A percentile compares a stretch with the other conserved stretches of the same genome.
Evolutionary conservation across 306 rosid species (phyloP).

Genomic region (Vigna radiata): DNA sequence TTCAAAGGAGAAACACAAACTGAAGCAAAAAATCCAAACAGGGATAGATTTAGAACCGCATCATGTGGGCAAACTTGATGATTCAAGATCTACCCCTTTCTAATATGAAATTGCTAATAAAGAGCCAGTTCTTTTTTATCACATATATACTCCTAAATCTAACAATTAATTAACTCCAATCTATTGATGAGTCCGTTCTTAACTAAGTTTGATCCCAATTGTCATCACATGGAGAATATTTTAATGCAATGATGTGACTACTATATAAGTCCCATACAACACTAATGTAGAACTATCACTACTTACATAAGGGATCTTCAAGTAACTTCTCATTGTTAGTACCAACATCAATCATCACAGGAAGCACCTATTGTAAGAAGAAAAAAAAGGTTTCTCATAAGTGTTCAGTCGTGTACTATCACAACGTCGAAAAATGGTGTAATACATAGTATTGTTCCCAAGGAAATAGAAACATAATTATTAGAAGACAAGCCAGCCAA

Average conservation of each 20-base stretch:
- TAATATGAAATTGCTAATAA: too few relatives aligned
- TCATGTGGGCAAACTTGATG: too few relatives aligned
- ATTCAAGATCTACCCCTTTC: too few relatives aligned
- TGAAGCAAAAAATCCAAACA: too few relatives aligned
- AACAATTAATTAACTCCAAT: background rate
- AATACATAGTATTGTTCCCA: slow-evolving; percentile 8
- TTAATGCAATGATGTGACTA: slow-evolving; percentile 25
- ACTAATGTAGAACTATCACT: slow-evolving; percentile 49
- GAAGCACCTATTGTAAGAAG: slow-evolving; percentile 72
- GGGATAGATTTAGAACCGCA: too few relatives aligned
- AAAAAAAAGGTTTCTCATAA: background rate
- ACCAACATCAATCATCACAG: slow-evolving; percentile 99
- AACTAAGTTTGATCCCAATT: background rate
- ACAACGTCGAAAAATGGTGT: background rate
- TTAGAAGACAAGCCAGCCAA: slow-evolving; percentile 12
- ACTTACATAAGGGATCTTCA: slow-evolving; percentile 86
- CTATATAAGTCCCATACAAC: background rate
- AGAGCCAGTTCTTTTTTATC: background rate
- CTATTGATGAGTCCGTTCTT: background rate
- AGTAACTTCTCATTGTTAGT: slow-evolving; percentile 89
- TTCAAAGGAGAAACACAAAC: too few relatives aligned
- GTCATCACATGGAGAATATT: background rate
- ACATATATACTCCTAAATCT: too few relatives aligned
- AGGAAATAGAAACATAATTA: background rate
- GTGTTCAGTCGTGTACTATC: background rate